Conservation (phyloP, 345 rosid genomes). For the Turnera subulata region DNA sequence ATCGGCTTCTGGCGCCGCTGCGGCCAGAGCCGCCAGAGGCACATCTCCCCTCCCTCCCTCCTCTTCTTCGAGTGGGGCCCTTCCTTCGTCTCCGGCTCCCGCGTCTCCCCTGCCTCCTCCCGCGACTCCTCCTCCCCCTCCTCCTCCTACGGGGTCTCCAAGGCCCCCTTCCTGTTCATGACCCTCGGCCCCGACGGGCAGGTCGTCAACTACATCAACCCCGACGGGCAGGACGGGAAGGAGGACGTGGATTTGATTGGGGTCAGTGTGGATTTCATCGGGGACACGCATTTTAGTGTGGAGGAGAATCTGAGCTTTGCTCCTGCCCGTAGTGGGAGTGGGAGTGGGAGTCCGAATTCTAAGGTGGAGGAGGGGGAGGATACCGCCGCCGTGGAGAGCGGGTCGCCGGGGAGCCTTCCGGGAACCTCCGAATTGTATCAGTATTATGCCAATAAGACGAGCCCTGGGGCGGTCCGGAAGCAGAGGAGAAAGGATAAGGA, state of each 20-base stretch:
- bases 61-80: conserved; percentile 87
- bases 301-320: conserved; percentile 49
- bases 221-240: conserved; percentile 41
- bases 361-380: conserved; percentile 43
- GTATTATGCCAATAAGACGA: conserved; percentile 69
- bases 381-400: conserved; percentile 23
- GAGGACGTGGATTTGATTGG: conserved; percentile 37
- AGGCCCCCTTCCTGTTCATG: conserved; percentile 64
- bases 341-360: conserved; percentile 27
- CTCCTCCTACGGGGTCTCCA: conserved; percentile 42
- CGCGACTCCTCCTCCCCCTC: conserved; percentile 37
- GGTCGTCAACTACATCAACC: conserved; percentile 46
- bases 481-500: conserved; percentile 79
- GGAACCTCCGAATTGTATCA: conserved; percentile 68
- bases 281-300: conserved; percentile 53
- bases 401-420: conserved; percentile 45
- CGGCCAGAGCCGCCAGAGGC: conserved; percentile 37
- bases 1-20: conserved; percentile 95
- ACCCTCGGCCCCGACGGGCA: conserved; percentile 53
- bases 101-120: conserved; percentile 45
- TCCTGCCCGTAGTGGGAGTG: too few relatives aligned
- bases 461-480: conserved; percentile 61
- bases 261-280: conserved; percentile 71
- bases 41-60: conserved; percentile 44
- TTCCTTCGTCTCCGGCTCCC: conserved; percentile 58